Base-by-base conservation (phyloP, 2,329 filamentous ascomycete genomes). In the Hymenoscyphus occultus region DNA sequence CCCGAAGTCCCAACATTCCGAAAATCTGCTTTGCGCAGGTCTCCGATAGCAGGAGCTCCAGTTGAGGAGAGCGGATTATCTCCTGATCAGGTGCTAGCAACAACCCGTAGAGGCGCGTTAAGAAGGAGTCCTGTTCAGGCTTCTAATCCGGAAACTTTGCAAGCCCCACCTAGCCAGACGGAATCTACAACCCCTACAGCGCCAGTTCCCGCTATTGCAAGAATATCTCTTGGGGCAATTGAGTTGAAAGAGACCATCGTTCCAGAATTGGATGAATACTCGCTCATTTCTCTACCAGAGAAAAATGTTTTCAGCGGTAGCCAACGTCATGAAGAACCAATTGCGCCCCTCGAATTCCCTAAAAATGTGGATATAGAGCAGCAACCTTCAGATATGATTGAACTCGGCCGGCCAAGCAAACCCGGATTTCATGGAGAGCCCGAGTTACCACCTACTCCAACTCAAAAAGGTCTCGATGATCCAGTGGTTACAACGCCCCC, bases 391-490 rank as follows among this genome's bases (percentile, higher is more conserved):
- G 45, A 22, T 51, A 51, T 22, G 19, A 51, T 51, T 12, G 45
- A 51, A 28, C 45, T 51, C 22, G 45, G 45, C n/a, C 45, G 45
- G 12, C 45, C 45, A 22, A 51, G 45, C 22, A 51, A 28, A 10
- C n/a, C 45, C 12, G 45, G 45, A 3, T 51, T 51, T 12, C 45
- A 51, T 28, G 80, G 81, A 16, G 86, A 90, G 70, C 87, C 87
- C 1, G 86, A 89, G 59, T 79, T 91, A 5, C 89, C 88, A 2
- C 85, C 85, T 0, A 84, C 84, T 0, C 82, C 83, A 0, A 79
- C 80, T 39, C 79, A 82, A 59, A 78, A 77, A 45, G 80, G 80
- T 3, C 75, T 82, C 13, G 76, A 78, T 1, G 85, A 88, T 65
- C 80, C 82, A 12, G 78, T 84, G 1, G 79, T 85, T 35, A 83